These are phyloP conservation scores for Micractinium conductrix DNA, from an alignment of 139 green algal genomes.

Conservation along the genomic window DNA sequence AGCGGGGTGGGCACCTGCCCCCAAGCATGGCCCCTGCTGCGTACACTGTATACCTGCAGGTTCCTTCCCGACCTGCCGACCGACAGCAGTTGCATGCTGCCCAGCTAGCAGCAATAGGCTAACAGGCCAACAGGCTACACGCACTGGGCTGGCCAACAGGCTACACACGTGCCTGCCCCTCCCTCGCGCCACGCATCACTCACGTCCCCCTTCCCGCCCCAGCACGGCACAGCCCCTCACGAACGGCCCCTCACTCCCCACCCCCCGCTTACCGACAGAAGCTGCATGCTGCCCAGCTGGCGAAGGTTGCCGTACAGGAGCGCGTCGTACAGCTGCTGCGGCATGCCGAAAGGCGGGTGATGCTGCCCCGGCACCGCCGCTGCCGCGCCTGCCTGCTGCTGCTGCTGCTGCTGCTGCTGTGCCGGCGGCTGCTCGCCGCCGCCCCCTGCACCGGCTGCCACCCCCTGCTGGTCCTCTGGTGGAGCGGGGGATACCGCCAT, in stretches of 20 bases:
- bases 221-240: neutral
- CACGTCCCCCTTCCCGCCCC: no score
- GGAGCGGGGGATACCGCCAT: neutral
- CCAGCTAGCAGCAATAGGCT: constrained; percentile 40
- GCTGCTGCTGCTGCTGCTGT: neutral
- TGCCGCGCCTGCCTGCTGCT: neutral
- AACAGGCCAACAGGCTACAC: no score
- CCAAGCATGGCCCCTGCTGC: no score
- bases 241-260: neutral
- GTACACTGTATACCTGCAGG: no score
- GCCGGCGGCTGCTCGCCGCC: neutral
- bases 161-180: no score
- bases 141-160: no score
- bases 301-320: constrained; percentile 49
- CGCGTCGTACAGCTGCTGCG: constrained; percentile 38
- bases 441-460: no score
- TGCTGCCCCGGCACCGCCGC: neutral
- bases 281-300: constrained; percentile 32
- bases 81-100: constrained; percentile 43
- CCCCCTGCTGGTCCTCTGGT: neutral
- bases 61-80: no score
- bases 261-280: constrained; percentile 35
- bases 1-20: no score
- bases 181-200: no score
- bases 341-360: constrained; percentile 51